phyloP scores from a whole-genome alignment of 345 rosid species.

The Mallotus nudiflorus region DNA sequence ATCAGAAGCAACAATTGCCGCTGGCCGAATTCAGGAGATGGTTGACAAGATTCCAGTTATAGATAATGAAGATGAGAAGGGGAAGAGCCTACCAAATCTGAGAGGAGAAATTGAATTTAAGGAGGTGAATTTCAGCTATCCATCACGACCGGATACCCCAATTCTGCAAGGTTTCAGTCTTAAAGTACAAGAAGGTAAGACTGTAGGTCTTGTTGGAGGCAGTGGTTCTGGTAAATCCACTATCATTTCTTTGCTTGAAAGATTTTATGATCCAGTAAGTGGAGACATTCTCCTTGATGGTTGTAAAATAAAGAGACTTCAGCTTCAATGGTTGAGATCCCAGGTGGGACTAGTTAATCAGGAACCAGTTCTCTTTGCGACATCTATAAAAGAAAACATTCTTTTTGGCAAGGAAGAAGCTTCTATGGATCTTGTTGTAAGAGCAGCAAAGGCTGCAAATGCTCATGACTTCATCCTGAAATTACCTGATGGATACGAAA shows the following conservation, averaged over 20 bases:
- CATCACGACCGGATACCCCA: conserved; percentile 42
- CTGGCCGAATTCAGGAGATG: conserved; percentile 40
- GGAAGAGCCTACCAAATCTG: conserved; percentile 36
- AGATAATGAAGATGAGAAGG: conserved; percentile 36
- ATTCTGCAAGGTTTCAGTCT: conserved; percentile 46
- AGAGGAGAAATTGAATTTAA: conserved; percentile 49
- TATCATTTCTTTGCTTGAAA: conserved; percentile 48
- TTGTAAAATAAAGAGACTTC: conserved; percentile 36
- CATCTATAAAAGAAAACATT: conserved; percentile 57
- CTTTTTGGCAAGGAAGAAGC: conserved; percentile 57
- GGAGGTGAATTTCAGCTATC: conserved; percentile 52
- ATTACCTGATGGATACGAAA: conserved; percentile 48
- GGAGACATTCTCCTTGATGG: conserved; percentile 52
- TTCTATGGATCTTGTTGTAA: conserved; percentile 32
- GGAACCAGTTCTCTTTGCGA: conserved; percentile 43
- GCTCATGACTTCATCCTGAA: conserved; percentile 55
- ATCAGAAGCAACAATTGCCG: conserved; percentile 39
- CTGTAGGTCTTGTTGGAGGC: conserved; percentile 54
- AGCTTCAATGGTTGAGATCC: conserved; percentile 54
- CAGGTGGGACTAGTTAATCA: conserved; percentile 58
- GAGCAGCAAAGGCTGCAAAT: conserved; percentile 57
- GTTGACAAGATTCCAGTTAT: conserved; percentile 39
- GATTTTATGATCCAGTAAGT: conserved; percentile 47
- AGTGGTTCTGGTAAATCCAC: conserved; percentile 68
- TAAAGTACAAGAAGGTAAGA: conserved; percentile 41